Conservation (phyloP, 2,329 filamentous ascomycete genomes). For the Drechmeria coniospora region DNA sequence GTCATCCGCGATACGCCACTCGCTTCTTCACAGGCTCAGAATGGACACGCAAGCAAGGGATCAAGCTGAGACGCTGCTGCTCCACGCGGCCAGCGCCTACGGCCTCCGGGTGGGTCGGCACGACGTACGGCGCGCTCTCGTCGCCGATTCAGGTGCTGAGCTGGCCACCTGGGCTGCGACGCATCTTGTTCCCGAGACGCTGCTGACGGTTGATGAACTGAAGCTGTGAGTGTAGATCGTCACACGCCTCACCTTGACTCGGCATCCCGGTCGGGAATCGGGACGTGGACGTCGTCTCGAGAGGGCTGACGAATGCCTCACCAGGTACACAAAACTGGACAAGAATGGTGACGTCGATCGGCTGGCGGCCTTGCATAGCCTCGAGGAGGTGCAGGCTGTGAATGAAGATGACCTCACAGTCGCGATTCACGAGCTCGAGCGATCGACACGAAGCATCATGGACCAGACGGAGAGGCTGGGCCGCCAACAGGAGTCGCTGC, state of each 20-base stretch:
- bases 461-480: conserved; percentile 47
- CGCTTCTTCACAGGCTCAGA: conserved; percentile 15
- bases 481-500: conserved; percentile 46
- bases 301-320: neutral
- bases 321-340: conserved; percentile 35
- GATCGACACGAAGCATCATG: conserved; percentile 47
- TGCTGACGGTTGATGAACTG: conserved; percentile 39
- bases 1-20: conserved; percentile 3
- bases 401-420: conserved; percentile 42
- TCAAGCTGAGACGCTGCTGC: conserved; percentile 17
- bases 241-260: conserved; percentile 5
- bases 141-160: conserved; percentile 16
- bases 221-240: conserved; percentile 34
- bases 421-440: conserved; percentile 48
- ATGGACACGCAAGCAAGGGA: conserved; percentile 14
- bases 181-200: conserved; percentile 33
- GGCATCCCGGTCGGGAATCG: neutral
- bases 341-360: conserved; percentile 30
- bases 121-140: conserved; percentile 21
- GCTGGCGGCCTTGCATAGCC: conserved; percentile 27
- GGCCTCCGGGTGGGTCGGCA: conserved; percentile 18
- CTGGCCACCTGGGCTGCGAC: conserved; percentile 32
- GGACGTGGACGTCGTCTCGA: neutral
- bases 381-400: conserved; percentile 33
- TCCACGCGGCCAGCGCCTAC: conserved; percentile 17